Conservation (phyloP, 257 asterid genomes). For the Nicotiana paniculata region DNA sequence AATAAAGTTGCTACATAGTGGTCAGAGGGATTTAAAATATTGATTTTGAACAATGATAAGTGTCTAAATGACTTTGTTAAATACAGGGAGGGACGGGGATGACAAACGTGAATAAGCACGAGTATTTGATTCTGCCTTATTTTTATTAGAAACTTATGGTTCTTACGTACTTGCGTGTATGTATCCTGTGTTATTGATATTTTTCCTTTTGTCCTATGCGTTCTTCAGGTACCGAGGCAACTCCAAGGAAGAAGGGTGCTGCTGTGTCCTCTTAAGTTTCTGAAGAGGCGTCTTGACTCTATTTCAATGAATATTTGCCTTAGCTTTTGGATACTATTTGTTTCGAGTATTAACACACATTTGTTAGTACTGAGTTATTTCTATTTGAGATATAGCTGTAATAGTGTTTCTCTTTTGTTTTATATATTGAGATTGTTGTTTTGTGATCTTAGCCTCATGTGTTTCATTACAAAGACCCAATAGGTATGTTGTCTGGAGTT, state of each 20-base stretch:
- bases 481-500: not conserved
- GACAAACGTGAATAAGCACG: too few species aligned
- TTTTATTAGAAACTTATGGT: not conserved
- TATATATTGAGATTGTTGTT: not conserved
- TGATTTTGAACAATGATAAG: too few species aligned
- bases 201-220: not conserved
- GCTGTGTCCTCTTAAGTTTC: not conserved
- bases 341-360: not conserved
- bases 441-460: not conserved
- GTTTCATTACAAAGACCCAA: not conserved
- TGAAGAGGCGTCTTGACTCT: not conserved
- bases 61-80: too few species aligned
- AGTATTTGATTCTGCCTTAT: not conserved
- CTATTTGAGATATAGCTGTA: not conserved
- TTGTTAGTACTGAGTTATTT: not conserved
- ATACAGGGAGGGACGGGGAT: too few species aligned
- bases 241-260: not conserved
- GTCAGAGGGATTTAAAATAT: too few species aligned
- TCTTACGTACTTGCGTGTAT: not conserved
- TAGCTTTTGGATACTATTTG: not conserved
- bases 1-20: too few species aligned
- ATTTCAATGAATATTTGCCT: not conserved
- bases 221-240: not conserved
- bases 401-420: not conserved
- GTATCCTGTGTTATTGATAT: not conserved